These are phyloP conservation scores for Tricholoma matsutake DNA, from an alignment of 768 basidiomycete genomes.

Conservation along the genomic window DNA sequence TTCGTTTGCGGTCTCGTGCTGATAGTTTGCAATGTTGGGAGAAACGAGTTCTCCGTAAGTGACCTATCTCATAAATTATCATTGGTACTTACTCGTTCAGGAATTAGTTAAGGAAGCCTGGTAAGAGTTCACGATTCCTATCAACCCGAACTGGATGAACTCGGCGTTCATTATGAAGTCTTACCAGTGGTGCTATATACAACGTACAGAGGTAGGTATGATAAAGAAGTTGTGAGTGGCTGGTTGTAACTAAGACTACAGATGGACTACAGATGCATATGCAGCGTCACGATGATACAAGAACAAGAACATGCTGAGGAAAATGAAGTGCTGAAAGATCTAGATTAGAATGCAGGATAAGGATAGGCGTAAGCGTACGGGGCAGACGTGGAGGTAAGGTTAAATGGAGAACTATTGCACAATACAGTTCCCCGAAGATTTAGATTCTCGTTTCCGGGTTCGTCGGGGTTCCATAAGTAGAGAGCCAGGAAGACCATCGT, in stretches of 20 bases:
- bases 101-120: no score
- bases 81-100: no score
- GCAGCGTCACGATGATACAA: slow-evolving; percentile 11
- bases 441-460: slow-evolving; percentile 34
- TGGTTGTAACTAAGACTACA: slow-evolving; percentile 14
- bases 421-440: slow-evolving; percentile 37
- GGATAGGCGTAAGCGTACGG: not conserved
- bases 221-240: not conserved
- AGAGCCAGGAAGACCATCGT: slow-evolving; percentile 29
- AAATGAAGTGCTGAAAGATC: slow-evolving; percentile 14
- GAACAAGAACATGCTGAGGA: slow-evolving; percentile 8
- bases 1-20: no score
- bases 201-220: not conserved
- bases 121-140: no score
- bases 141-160: no score
- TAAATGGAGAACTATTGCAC: slow-evolving; percentile 31
- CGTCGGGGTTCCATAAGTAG: slow-evolving; percentile 25
- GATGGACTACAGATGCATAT: slow-evolving; percentile 1
- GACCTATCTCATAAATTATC: no score
- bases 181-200: not conserved
- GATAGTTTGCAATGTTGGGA: no score
- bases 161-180: not conserved
- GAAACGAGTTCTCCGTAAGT: no score
- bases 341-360: not conserved
- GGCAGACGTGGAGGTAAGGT: not conserved